A percentile compares a stretch with the other conserved stretches of the same genome.
phyloP scores from a whole-genome alignment of 345 rosid genomes.

The Populus ilicifolia region DNA sequence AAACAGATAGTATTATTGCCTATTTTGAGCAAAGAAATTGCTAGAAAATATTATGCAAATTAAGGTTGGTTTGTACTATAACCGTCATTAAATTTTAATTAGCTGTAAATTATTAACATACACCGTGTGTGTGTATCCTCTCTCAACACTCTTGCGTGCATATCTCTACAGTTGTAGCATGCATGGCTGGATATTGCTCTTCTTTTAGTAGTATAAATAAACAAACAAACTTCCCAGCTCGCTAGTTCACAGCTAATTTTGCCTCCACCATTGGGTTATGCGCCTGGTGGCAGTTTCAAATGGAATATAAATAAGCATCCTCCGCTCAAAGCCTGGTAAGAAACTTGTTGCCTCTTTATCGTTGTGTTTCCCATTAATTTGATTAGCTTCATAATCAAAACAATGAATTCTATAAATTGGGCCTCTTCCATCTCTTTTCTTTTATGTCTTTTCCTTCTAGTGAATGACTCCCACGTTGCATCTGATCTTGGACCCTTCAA shows the following conservation, averaged over 20 bases:
- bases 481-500: neutral
- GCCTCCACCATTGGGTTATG: neutral
- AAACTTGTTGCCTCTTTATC: neutral
- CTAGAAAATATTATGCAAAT: too few relatives aligned
- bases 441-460: neutral
- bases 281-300: neutral
- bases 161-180: too few relatives aligned
- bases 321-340: neutral
- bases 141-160: too few relatives aligned
- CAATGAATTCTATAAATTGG: neutral
- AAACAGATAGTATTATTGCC: too few relatives aligned
- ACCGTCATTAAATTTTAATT: too few relatives aligned
- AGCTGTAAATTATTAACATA: too few relatives aligned
- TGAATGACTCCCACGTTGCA: neutral
- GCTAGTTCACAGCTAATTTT: neutral
- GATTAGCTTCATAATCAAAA: neutral
- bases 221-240: neutral
- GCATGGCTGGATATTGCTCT: too few relatives aligned
- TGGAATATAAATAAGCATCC: neutral
- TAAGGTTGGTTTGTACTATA: too few relatives aligned
- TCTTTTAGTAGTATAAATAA: too few relatives aligned
- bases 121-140: too few relatives aligned
- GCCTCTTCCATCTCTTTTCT: neutral
- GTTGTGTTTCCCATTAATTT: neutral
- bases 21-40: too few relatives aligned